These are phyloP conservation scores for Thinopyrum obtusiflorum DNA, from an alignment of 202 grass and related monocot species.

Conservation along the genomic window DNA sequence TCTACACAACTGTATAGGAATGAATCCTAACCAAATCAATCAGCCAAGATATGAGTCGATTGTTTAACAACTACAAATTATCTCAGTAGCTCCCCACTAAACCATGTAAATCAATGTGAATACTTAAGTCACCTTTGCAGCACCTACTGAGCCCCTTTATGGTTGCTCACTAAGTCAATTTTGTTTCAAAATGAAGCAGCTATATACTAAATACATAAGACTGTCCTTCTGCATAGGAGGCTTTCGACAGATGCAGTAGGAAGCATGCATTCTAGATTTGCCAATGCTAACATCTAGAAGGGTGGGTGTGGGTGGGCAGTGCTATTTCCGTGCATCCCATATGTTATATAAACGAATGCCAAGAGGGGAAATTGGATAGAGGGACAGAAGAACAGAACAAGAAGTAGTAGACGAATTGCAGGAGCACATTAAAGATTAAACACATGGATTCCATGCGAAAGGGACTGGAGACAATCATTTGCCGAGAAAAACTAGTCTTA, in stretches of 20 bases:
- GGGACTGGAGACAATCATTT: neutral
- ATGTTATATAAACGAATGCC: neutral
- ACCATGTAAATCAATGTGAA: too few species aligned
- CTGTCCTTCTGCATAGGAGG: neutral
- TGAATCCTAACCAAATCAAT: too few species aligned
- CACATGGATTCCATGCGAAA: neutral
- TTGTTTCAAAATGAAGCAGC: neutral
- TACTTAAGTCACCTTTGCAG: too few species aligned
- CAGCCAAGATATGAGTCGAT: too few species aligned
- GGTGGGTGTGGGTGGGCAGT: neutral
- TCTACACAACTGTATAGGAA: too few species aligned
- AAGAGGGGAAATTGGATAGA: neutral
- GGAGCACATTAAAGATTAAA: slow-evolving; percentile 14
- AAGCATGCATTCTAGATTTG: neutral
- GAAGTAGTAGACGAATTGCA: neutral
- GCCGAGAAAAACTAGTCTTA: neutral
- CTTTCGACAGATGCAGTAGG: neutral
- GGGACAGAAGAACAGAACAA: neutral
- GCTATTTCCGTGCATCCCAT: neutral
- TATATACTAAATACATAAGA: neutral
- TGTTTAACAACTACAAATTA: neutral
- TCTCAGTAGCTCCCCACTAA: neutral
- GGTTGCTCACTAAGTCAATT: neutral
- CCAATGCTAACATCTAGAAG: neutral
- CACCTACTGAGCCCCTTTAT: neutral